phyloP scores from a whole-genome alignment of 257 asterid species.

The Solanum habrochaites region DNA sequence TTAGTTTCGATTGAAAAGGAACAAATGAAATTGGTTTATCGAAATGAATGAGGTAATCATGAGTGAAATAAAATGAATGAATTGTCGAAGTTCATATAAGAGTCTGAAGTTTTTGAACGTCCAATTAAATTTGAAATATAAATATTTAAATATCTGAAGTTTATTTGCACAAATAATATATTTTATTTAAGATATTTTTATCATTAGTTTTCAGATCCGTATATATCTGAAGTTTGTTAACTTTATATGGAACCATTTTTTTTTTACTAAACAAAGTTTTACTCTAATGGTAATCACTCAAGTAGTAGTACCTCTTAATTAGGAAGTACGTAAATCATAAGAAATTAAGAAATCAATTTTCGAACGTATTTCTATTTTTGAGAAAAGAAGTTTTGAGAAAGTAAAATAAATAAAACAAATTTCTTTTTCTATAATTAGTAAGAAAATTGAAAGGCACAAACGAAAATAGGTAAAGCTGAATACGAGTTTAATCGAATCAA shows the following conservation, averaged over 20 bases:
- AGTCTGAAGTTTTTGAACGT: not conserved
- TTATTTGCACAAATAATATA: not conserved
- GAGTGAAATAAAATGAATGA: not conserved
- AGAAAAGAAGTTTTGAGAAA: not conserved
- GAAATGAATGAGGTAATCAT: not conserved
- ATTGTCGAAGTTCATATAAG: not conserved
- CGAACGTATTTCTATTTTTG: not conserved
- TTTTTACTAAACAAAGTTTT: not conserved
- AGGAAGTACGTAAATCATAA: not conserved
- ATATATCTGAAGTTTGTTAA: not conserved
- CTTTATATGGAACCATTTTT: not conserved
- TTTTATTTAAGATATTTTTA: not conserved
- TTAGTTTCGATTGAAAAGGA: not conserved
- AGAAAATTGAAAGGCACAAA: not conserved
- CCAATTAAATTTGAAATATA: not conserved
- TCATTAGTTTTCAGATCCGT: not conserved
- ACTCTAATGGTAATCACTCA: not conserved
- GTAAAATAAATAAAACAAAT: not conserved
- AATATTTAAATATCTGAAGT: not conserved
- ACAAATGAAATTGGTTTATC: not conserved
- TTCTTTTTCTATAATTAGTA: not conserved
- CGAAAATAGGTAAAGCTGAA: not conserved
- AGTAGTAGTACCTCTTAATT: not conserved
- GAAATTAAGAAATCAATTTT: not conserved
- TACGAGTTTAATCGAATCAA: not conserved